These are phyloP conservation scores for Schoenoplectus tabernaemontani DNA, from an alignment of 202 grass and related monocot species.

Conservation along the genomic window DNA sequence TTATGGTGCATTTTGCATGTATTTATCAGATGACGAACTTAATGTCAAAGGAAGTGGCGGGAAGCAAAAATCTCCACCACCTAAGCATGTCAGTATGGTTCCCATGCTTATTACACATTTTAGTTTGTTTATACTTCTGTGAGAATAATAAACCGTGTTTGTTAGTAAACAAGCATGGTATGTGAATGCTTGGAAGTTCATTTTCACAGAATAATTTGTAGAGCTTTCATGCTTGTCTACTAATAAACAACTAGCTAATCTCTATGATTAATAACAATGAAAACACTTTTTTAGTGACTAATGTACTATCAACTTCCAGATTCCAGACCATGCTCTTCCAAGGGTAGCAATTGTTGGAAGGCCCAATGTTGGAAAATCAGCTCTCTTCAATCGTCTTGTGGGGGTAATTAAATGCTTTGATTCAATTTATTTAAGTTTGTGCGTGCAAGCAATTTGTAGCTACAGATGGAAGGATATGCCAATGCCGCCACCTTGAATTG, in stretches of 20 bases:
- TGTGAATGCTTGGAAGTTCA: not conserved
- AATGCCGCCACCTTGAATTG: not conserved
- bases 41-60: constrained; percentile 34
- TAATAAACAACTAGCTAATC: not conserved
- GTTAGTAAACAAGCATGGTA: constrained; percentile 8
- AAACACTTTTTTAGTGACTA: constrained; percentile 2
- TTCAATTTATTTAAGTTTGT: constrained; percentile 4
- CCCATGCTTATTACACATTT: not conserved
- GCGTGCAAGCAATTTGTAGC: not conserved
- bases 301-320: constrained; percentile 30
- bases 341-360: constrained; percentile 81
- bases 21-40: constrained; percentile 49
- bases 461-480: not conserved
- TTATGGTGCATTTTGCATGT: not conserved
- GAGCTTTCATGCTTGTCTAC: not conserved
- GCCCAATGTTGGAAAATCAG: constrained; percentile 95
- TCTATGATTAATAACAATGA: constrained; percentile 18
- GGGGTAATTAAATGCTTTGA: constrained; percentile 43
- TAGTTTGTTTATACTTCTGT: no score
- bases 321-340: constrained; percentile 76
- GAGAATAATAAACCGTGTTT: not conserved
- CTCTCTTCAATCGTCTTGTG: constrained; percentile 86
- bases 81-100: constrained; percentile 64
- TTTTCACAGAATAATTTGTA: not conserved
- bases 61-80: constrained; percentile 30